Evolutionary conservation across 441 rosid species (phyloP), one percentile per base, ranked within the genome.

Genomic region (Hypseocharis bilobata): DNA sequence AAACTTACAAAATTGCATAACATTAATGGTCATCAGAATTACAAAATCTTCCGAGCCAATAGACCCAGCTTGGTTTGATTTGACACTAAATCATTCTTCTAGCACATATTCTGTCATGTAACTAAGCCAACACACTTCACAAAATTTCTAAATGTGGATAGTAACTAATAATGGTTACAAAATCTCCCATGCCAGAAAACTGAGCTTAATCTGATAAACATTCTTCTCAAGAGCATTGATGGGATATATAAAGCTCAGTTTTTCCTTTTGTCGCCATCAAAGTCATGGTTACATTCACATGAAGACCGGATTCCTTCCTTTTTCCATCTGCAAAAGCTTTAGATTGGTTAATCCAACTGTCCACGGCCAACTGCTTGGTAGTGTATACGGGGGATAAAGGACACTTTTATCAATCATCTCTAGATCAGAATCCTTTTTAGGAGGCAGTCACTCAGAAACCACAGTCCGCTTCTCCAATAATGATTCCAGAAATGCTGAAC

Each of bases 401-500:
- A 47, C 20, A 62, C 7, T n/a, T 23, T 65, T 14, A 34, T 65
- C 14, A 0, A 23, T 2, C 58, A 25, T 20, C 57, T 23, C 20
- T 19, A 32, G 5, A 42, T n/a, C 38, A 6, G 38, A 5, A 32
- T 32, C n/a, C n/a, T n/a, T n/a, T n/a, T 32, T 6, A 11, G 38
- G 4, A 28, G 30, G 7, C 27, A 8, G 25, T 75, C 71, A 84
- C 54, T 78, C 96, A 27, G 70, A 82, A 30, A 62, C 65, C n/a
- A 76, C 14, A 19, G 80, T 73, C 72, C 94, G 86, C 81, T 78
- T 88, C 42, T 89, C 94, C 84, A 91, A 77, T 63, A 94, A 70
- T 0, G 98, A 84, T 72, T 88, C 99, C 47, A 85, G 74, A 81
- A 91, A 89, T 52, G 76, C 70, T 0, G 82, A 78, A 69, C 99